phyloP scores from a whole-genome alignment of 1,284 basidiomycete genomes.

The Peniophora sp. region DNA sequence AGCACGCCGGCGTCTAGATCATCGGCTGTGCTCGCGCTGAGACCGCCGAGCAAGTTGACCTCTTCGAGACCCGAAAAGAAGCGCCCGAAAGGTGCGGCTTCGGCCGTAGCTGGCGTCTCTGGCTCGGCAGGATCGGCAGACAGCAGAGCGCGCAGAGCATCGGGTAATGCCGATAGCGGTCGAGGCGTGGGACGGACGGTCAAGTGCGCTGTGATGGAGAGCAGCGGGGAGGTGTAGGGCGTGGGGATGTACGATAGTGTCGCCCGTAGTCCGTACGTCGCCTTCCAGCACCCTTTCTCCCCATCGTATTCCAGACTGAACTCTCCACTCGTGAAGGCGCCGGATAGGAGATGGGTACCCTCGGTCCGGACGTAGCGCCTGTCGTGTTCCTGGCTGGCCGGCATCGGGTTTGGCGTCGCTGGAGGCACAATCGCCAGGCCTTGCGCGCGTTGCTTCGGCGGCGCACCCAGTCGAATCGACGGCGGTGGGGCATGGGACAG shows the following conservation, averaged over 20 bases:
- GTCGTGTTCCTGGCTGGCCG: conserved; percentile 59
- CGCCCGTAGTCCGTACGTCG: conserved; percentile 66
- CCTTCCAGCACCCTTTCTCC: conserved; percentile 56
- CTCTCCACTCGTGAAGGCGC: conserved; percentile 54
- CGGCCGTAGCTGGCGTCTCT: conserved; percentile 17
- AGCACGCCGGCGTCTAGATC: conserved; percentile 22
- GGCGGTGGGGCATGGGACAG: conserved; percentile 17
- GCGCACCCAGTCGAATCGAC: conserved; percentile 31
- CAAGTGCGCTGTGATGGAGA: conserved; percentile 74
- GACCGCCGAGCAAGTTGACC: conserved; percentile 70
- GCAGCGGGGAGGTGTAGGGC: conserved; percentile 61
- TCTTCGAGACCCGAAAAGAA: conserved; percentile 55
- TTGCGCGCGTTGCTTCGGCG: conserved; percentile 34
- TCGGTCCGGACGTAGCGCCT: conserved; percentile 68
- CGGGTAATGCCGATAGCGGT: conserved; percentile 41
- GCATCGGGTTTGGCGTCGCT: conserved; percentile 68
- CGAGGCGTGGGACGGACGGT: conserved; percentile 71
- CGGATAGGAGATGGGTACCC: conserved; percentile 63
- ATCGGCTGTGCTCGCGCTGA: conserved; percentile 36
- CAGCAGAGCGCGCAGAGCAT: conserved; percentile 31
- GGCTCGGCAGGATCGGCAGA: conserved; percentile 22
- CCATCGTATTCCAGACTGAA: conserved; percentile 61
- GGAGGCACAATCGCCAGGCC: conserved; percentile 57
- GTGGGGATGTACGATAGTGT: conserved; percentile 69
- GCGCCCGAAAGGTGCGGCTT: conserved; percentile 18